These are phyloP conservation scores for Letharia lupina DNA, from an alignment of 495 filamentous ascomycete genomes.

Conservation along the genomic window DNA sequence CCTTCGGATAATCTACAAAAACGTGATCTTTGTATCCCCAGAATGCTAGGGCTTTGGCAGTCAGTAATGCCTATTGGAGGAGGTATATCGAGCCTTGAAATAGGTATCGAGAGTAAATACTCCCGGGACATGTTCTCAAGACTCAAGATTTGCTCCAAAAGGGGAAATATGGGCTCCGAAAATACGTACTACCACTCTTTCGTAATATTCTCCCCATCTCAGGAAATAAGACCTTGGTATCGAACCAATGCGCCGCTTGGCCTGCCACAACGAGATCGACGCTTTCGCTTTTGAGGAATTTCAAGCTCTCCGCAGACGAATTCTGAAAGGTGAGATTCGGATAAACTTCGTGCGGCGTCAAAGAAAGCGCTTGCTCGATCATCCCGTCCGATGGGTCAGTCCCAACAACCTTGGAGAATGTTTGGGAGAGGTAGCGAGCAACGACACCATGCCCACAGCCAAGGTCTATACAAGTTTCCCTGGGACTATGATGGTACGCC, in stretches of 20 bases:
- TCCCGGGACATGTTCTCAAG: no score
- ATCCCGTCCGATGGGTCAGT: background rate
- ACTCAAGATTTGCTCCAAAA: no score
- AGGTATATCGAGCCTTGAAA: no score
- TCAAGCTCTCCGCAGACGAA: constrained; percentile 43
- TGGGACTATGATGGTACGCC: constrained; percentile 41
- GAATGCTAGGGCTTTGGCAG: constrained; percentile 38
- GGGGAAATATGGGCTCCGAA: no score
- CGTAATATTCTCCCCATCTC: constrained; percentile 47
- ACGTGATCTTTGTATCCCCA: constrained; percentile 58
- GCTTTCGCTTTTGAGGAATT: constrained; percentile 37
- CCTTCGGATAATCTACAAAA: constrained; percentile 41
- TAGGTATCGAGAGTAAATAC: no score
- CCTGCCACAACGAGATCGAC: constrained; percentile 52
- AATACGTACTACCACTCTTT: constrained; percentile 20
- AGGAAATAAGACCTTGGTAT: constrained; percentile 43
- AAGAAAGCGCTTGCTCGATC: background rate
- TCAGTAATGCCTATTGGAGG: no score
- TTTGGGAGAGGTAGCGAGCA: constrained; percentile 41
- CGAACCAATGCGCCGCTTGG: constrained; percentile 61
- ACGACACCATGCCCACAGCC: constrained; percentile 56
- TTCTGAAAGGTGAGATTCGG: constrained; percentile 40
- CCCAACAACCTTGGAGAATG: constrained; percentile 36
- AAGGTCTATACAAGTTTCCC: constrained; percentile 45
- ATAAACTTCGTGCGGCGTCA: constrained; percentile 17